Evolutionary conservation across 495 filamentous ascomycete genomes (phyloP), one percentile per base, ranked within the genome.

Genomic region (Daldinia bambusicola): DNA sequence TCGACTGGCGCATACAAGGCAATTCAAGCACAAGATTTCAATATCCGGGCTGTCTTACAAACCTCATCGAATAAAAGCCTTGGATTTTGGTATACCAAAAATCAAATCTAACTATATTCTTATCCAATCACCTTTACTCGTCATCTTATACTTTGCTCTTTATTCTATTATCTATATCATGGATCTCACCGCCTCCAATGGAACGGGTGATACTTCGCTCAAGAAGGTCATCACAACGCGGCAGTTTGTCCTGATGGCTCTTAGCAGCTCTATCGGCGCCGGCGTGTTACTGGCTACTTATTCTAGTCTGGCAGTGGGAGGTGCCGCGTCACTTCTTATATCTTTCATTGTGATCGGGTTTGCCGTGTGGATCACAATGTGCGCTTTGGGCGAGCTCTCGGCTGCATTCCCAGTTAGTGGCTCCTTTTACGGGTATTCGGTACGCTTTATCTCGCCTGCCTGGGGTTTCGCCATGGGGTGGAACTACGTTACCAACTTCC

Each of bases 391-490:
- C 69, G 88, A 90, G 75, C 75, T 90, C 67, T 87, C 88, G 30
- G 82, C 86, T 56, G 79, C 88, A 70, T 89, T 85, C 60, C 88
- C 88, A 8, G 79, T 86, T 66, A 85, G 82, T 53, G 88, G 78
- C 38, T 74, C 81, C 14, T 71, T 81, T 62, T 79, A 80, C 36
- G 74, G 89, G 45, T 90, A 90, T 55, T 88, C 89, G 40, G 80
- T 89, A 55, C 85, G 89, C 55, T 87, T 91, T 67, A 84, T 90
- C 62, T 86, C 89, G 67, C 85, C 87, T 12, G 86, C 86, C 67
- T 84, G 92, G 81, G 91, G 91, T 10, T 93, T 93, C 74, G 88
- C 91, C 58, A 91, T 93, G 82, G 91, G 91, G 18, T 90, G 88
- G 87, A 85, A 89, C 69, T 90, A 89, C 64, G 84, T 85, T 43